These are phyloP conservation scores for Yarrowia hollandica DNA, from an alignment of 805 yeast genomes.

Conservation along the genomic window DNA sequence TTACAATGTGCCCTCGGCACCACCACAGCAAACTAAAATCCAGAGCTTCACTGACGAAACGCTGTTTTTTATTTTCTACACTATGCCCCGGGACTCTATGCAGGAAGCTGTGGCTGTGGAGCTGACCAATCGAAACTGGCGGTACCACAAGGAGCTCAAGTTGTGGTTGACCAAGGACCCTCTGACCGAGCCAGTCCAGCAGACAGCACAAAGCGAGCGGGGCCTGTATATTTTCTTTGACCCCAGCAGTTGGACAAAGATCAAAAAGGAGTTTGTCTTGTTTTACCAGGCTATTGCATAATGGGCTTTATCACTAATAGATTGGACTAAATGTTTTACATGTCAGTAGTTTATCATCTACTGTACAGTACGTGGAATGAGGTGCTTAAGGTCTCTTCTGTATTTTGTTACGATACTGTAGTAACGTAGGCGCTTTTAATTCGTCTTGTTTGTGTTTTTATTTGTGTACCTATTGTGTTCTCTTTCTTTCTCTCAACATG, in stretches of 20 bases:
- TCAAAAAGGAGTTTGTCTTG: slow-evolving; percentile 66
- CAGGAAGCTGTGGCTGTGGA: slow-evolving; percentile 95
- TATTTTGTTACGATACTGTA: too few relatives aligned
- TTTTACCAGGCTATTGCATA: slow-evolving; percentile 63
- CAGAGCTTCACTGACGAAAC: slow-evolving; percentile 81
- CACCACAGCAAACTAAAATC: slow-evolving; percentile 48
- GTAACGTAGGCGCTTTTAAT: too few relatives aligned
- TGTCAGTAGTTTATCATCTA: too few relatives aligned
- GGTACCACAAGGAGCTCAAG: slow-evolving; percentile 92
- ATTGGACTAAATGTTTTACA: too few relatives aligned
- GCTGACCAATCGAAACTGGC: slow-evolving; percentile 89
- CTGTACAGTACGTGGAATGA: too few relatives aligned
- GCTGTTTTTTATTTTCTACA: slow-evolving; percentile 86
- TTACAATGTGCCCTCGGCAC: slow-evolving; percentile 47
- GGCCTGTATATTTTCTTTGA: slow-evolving; percentile 94
- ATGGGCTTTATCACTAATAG: slow-evolving; percentile 21
- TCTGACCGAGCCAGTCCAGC: slow-evolving; percentile 78
- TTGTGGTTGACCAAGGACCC: slow-evolving; percentile 97
- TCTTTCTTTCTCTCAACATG: neutral
- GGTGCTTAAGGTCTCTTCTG: too few relatives aligned
- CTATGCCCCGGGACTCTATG: slow-evolving; percentile 86
- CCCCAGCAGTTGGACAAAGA: slow-evolving; percentile 94
- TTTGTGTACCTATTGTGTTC: neutral
- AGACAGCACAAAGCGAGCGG: slow-evolving; percentile 81
- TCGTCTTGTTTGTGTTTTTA: neutral